Evolutionary conservation across 352 stramenopile genomes (phyloP).

Genomic region (Phytophthora melonis): DNA sequence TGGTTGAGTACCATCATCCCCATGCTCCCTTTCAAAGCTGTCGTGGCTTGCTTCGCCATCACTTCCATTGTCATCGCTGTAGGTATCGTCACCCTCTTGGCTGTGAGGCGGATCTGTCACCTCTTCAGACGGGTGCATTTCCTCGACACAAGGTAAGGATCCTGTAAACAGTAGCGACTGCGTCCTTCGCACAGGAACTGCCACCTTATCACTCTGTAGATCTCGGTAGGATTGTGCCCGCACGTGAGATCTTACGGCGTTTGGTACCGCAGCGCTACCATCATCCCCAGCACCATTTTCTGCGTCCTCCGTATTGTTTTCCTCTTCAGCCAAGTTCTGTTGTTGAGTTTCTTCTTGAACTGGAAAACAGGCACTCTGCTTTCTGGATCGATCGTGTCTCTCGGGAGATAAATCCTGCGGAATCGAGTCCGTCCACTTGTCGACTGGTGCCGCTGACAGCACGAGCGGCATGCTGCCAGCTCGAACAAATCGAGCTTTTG

Average conservation of each 20-base stretch:
- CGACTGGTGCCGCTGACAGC: slow-evolving; percentile 10
- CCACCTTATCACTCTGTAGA: slow-evolving; percentile 8
- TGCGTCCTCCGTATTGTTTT: slow-evolving; percentile 25
- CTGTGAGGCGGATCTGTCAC: background rate
- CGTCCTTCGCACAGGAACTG: slow-evolving; percentile 29
- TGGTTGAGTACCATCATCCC: slow-evolving; percentile 4
- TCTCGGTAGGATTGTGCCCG: slow-evolving; percentile 41
- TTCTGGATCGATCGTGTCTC: slow-evolving; percentile 20
- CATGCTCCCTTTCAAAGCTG: slow-evolving; percentile 19
- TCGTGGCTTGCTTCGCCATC: slow-evolving; percentile 11
- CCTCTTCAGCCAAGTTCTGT: slow-evolving; percentile 21
- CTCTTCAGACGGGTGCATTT: slow-evolving; percentile 23
- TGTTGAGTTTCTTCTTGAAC: slow-evolving; percentile 20
- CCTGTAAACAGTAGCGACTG: slow-evolving; percentile 41
- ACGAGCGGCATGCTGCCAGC: slow-evolving; percentile 40
- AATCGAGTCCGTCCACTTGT: slow-evolving; percentile 24
- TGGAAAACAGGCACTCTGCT: slow-evolving; percentile 10
- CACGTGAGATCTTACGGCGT: background rate
- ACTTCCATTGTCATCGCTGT: slow-evolving; percentile 16
- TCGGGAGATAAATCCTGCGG: slow-evolving; percentile 27
- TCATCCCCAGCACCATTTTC: background rate
- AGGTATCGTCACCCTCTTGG: slow-evolving; percentile 16
- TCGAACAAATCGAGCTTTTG: slow-evolving; percentile 9
- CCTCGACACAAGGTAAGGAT: slow-evolving; percentile 46
- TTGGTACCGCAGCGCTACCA: background rate